Evolutionary conservation across 129 eudicot genomes (phyloP).

Genomic region (Chrysanthemum lavandulifolium): DNA sequence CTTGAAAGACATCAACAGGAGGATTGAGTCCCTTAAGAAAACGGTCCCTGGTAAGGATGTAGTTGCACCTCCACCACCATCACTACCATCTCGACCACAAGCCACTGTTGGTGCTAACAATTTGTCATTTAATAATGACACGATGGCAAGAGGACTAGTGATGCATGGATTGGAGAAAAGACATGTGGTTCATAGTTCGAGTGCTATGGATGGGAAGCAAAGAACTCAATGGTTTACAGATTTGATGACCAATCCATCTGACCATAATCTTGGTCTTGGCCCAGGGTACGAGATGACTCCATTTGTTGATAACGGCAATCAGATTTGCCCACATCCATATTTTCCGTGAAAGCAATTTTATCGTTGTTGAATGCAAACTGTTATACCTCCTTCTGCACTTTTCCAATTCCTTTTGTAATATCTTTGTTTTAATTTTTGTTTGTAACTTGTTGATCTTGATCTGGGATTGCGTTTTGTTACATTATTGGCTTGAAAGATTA

Average conservation of each 20-base stretch:
- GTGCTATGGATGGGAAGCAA: slow-evolving; percentile 23
- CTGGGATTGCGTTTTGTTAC: not conserved
- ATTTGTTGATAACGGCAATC: slow-evolving; percentile 22
- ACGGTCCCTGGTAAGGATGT: slow-evolving; percentile 6
- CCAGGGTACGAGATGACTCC: slow-evolving; percentile 35
- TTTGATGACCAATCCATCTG: slow-evolving; percentile 35
- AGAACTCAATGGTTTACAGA: slow-evolving; percentile 38
- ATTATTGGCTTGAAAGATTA: not conserved
- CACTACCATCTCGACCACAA: slow-evolving; percentile 9
- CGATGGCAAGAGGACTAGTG: slow-evolving; percentile 22
- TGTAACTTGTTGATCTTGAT: not conserved
- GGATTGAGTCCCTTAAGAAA: slow-evolving; percentile 38
- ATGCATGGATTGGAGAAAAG: slow-evolving; percentile 31
- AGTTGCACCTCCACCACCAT: slow-evolving; percentile 3
- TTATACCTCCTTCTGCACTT: not conserved
- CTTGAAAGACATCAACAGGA: slow-evolving; percentile 36
- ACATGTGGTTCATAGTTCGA: slow-evolving; percentile 21
- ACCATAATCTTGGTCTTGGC: slow-evolving; percentile 32
- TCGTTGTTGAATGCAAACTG: not conserved
- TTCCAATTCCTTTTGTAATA: not conserved
- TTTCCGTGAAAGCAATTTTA: slow-evolving; percentile 23
- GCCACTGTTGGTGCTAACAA: slow-evolving; percentile 3
- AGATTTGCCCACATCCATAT: slow-evolving; percentile 31
- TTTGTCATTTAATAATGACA: slow-evolving; percentile 6
- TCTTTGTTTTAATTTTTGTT: slow-evolving; percentile 9